These are phyloP conservation scores for Fusarium nelsonii DNA, from an alignment of 2,329 filamentous ascomycete species.

Conservation along the genomic window DNA sequence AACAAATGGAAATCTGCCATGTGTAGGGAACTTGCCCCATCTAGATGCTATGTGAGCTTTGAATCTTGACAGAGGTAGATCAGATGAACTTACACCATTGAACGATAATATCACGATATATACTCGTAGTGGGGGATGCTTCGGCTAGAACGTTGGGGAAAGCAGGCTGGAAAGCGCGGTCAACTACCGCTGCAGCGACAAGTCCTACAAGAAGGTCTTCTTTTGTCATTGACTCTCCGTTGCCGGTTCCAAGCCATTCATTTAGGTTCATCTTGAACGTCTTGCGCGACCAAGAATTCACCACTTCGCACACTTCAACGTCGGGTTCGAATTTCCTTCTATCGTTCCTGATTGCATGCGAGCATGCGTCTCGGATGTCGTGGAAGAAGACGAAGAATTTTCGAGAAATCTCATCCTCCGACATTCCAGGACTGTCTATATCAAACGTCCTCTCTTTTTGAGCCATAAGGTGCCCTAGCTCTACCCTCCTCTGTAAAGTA, in stretches of 20 bases:
- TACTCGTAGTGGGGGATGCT: background rate
- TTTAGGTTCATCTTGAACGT: background rate
- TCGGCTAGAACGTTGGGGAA: background rate
- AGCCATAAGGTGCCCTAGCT: background rate
- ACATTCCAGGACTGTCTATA: background rate
- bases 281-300: background rate
- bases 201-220: background rate
- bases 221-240: background rate
- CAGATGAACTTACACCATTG: background rate
- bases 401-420: background rate
- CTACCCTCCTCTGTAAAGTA: too few relatives aligned
- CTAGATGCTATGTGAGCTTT: background rate
- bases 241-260: background rate
- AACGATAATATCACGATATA: background rate
- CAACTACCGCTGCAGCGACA: background rate
- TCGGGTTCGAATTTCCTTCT: too few relatives aligned
- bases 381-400: background rate
- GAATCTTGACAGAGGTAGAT: rapidly evolving
- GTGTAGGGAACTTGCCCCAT: background rate
- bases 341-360: background rate
- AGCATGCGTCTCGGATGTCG: background rate
- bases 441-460: background rate
- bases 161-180: background rate
- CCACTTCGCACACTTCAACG: background rate
- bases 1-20: background rate